Conservation (phyloP, 805 yeast species). For the Wickerhamiella slavikovae region DNA sequence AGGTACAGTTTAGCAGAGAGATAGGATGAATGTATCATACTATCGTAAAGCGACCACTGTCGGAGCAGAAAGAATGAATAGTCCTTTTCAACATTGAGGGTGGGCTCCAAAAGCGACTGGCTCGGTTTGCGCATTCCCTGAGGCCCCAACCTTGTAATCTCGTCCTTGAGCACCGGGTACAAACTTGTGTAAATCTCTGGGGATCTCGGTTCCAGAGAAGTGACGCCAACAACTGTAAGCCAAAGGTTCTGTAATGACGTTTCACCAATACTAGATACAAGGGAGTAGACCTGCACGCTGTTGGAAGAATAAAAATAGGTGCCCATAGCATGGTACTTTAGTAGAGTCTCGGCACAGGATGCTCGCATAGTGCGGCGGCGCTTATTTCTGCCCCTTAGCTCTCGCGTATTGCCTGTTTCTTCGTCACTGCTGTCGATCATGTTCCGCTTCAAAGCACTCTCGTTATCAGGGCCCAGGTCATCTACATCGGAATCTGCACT, state of each 20-base stretch:
- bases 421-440: conserved; percentile 4
- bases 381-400: no score
- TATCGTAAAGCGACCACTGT: conserved; percentile 83
- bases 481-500: conserved; percentile 4
- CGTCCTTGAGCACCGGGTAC: conserved; percentile 60
- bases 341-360: conserved; percentile 29
- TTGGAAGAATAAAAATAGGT: conserved; percentile 54
- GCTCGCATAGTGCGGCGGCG: conserved; percentile 6
- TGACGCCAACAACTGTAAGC: conserved; percentile 76
- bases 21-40: conserved; percentile 78
- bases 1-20: conserved; percentile 70
- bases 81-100: conserved; percentile 43
- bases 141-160: conserved; percentile 48
- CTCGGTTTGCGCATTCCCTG: no score
- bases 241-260: conserved; percentile 49
- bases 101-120: no score
- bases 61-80: conserved; percentile 69
- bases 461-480: not conserved
- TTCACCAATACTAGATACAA: conserved; percentile 67
- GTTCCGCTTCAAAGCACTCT: not conserved
- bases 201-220: conserved; percentile 52
- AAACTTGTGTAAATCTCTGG: conserved; percentile 52
- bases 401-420: conserved; percentile 16
- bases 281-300: conserved; percentile 60
- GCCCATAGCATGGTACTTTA: conserved; percentile 69